Conservation (phyloP, 1,284 basidiomycete species). For the Rhodotorula sp. region DNA sequence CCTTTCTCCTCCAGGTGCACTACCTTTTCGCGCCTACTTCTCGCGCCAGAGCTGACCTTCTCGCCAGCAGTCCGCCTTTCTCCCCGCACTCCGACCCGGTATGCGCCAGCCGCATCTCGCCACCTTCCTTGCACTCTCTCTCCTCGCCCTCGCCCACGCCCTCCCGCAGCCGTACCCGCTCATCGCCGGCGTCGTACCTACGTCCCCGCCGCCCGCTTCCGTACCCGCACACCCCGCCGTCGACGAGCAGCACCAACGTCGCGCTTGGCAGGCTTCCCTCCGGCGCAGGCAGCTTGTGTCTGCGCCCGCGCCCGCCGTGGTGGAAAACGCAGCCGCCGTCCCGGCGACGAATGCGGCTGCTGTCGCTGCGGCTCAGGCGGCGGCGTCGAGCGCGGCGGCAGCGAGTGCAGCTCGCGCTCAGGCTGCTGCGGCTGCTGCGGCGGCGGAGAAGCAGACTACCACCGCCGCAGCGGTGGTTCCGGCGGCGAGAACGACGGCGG, state of each 20-base stretch:
- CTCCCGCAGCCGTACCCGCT: background rate
- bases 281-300: background rate
- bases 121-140: too few species aligned
- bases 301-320: background rate
- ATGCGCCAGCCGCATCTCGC: constrained; percentile 1
- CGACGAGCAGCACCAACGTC: background rate
- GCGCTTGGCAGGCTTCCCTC: background rate
- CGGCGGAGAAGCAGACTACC: background rate
- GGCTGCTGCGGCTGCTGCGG: background rate
- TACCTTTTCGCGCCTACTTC: background rate
- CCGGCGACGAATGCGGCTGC: background rate
- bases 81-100: background rate
- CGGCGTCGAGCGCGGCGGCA: too few species aligned
- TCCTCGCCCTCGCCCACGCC: background rate
- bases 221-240: background rate
- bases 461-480: too few species aligned
- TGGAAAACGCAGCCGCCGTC: background rate
- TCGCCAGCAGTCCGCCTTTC: background rate
- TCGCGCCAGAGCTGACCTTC: background rate
- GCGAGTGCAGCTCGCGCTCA: too few species aligned
- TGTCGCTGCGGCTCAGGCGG: too few species aligned
- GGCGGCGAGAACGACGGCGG: background rate
- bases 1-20: background rate
- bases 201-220: background rate
- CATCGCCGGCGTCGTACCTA: background rate